phyloP scores from a whole-genome alignment of 164 flowering plant species.

The Magnolia sinica region DNA sequence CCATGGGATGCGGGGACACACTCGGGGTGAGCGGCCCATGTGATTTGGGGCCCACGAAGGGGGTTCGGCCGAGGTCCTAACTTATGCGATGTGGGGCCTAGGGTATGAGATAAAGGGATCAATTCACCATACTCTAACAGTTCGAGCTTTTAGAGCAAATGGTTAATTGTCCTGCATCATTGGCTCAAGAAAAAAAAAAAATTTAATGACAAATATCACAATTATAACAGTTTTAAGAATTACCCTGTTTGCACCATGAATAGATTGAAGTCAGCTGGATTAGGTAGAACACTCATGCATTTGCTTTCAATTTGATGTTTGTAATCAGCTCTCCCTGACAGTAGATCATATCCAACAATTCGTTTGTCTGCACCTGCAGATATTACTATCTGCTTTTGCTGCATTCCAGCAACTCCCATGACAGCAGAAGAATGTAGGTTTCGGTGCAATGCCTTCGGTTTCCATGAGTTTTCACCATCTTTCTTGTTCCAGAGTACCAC shows the following conservation, averaged over 20 bases:
- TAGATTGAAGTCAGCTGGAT: conserved; percentile 88
- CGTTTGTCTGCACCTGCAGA: conserved; percentile 91
- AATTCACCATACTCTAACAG: too few species aligned
- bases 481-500: conserved; percentile 77
- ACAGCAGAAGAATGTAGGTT: conserved; percentile 84
- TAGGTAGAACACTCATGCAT: conserved; percentile 88
- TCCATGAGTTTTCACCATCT: conserved; percentile 57
- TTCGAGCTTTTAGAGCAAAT: too few species aligned
- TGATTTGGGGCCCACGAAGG: too few species aligned
- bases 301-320: conserved; percentile 82
- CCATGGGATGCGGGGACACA: too few species aligned
- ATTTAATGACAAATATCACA: not conserved
- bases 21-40: too few species aligned
- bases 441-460: conserved; percentile 70
- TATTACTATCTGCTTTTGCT: conserved; percentile 59
- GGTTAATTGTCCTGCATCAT: too few species aligned
- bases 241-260: conserved; percentile 97
- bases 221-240: conserved; percentile 1
- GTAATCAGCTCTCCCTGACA: conserved; percentile 57
- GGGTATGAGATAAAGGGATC: too few species aligned
- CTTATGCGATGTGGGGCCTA: too few species aligned
- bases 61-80: too few species aligned
- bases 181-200: not conserved
- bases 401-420: conserved; percentile 94
- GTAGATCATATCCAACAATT: conserved; percentile 68